Evolutionary conservation across 78 protist genomes (phyloP).

Genomic region (Guillardia theta): DNA sequence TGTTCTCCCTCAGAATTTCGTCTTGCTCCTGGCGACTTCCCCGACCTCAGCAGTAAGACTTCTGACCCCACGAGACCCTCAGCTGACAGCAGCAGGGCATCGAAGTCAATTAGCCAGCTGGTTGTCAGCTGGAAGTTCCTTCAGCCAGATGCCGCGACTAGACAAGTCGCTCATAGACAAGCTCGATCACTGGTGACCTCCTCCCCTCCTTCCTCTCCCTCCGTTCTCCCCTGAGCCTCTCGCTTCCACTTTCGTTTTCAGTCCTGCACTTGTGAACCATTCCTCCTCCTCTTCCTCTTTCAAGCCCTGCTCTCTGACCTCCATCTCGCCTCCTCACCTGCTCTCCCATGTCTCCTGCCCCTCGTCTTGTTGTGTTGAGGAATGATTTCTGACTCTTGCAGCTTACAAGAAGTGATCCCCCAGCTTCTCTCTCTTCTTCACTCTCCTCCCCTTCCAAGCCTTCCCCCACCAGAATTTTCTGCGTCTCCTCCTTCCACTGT

Average conservation of each 20-base stretch:
- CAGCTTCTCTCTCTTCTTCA: neutral
- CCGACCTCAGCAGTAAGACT: neutral
- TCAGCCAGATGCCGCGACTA: neutral
- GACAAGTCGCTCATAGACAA: neutral
- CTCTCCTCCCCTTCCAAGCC: neutral
- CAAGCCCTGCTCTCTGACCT: neutral
- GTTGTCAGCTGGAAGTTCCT: too few relatives aligned
- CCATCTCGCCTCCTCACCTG: neutral
- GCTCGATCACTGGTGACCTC: neutral
- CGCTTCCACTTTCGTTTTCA: neutral
- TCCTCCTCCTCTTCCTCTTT: neutral
- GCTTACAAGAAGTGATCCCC: neutral
- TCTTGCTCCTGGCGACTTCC: neutral
- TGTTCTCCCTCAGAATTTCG: neutral
- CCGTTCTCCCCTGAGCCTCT: neutral
- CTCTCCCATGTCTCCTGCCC: neutral
- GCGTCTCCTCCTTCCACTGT: neutral
- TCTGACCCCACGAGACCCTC: neutral
- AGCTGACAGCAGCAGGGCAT: too few relatives aligned
- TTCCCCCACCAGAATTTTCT: too few relatives aligned
- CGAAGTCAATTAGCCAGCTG: too few relatives aligned
- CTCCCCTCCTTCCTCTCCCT: neutral
- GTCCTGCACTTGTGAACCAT: neutral
- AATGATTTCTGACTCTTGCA: neutral
- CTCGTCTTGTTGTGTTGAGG: too few relatives aligned